Base-by-base conservation (phyloP, 352 stramenopile genomes). In the Sclerospora graminicola region DNA sequence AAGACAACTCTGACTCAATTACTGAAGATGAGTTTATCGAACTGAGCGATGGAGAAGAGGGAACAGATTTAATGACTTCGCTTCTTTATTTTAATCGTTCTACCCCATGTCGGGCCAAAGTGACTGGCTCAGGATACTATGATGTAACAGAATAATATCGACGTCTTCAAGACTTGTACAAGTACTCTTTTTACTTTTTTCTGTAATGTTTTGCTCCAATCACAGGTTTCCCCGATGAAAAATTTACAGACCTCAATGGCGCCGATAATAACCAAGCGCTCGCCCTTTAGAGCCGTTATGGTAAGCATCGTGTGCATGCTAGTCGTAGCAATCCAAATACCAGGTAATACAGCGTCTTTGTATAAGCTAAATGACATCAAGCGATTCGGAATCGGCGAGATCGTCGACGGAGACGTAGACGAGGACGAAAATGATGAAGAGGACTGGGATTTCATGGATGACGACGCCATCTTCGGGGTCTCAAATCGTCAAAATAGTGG, bases 381-480 rank as follows among this genome's bases (percentile, higher is more conserved):
- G 41, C 48, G 32, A 32, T 38, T 51, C 32, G 39, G 19, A 23
- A 31, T 52, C 14, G 49, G 24, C 1, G 54, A 69, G 19, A 51
- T 48, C 2, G 32, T 58, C 8, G 55, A 70, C 11, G 58, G 75
- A 9, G 65, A 77, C 2, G 66, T 73, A 10, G 65, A 76, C 3
- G 56, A 75, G 4, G 59, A 80, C 13, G n/a, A 33, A 7, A 15
- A 5, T 15, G 9, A 15, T 7, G 30, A 35, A 5, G 30, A 35
- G 30, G 69, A 66, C 9, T 87, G 70, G 72, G 70, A 77, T 23
- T 85, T 88, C 24, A 54, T 84, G 53, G 66, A 68, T 33, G 63
- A 85, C 53, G 46, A 57, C 20, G 54, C 66, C 5, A 46, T 82
- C 10, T 45, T 82, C 1, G 39, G 48, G 10, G 64, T 14, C 51